Base-by-base conservation (phyloP, 345 rosid species). In the Eucalyptus pumila region DNA sequence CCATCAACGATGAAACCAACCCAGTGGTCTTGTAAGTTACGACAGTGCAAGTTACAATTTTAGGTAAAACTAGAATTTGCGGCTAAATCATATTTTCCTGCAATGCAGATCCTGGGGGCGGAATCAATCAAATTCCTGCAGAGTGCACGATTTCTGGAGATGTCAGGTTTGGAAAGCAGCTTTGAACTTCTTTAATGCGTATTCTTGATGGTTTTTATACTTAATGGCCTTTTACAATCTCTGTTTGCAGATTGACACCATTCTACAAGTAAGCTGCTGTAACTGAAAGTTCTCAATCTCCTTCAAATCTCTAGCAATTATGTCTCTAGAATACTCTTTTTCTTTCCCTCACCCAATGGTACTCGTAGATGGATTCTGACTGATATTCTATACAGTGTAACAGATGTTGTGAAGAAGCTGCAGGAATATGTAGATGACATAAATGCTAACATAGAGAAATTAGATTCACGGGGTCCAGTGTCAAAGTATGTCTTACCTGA, bases 1-100 rank as follows among this genome's bases (percentile, higher is more conserved):
- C 99, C 99, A 30, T 98, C 99, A 86, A 98, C 99, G 16, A 98
- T 98, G 97, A 98, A 98, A 90, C 99, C 99, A 90, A 98, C 99
- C 44, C 99, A 97, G 65, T 98, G 99, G 99, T 92, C 92, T 92
- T 96, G 99, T 98, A 93, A 91, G 98, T 91, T 85, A 88, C 50
- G 21, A 87, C 44, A 89, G 47, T 86, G 24, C 62, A 72, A 87
- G 60, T 50, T 90, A 34, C 48, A 45, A 56, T 14, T 67, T 89
- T 65, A 87, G 24, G 76, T 80, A 23, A 45, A 91, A 89, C 87
- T 65, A 80, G 56, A 67, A 89, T 85, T 85, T 51, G 89, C 30
- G 19, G 86, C 90, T 91, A 58, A 80, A 85, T 89, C 87, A 87
- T 91, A 72, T 91, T 89, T 72, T 85, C n/a, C 42, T 87, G 54